Evolutionary conservation across 345 rosid genomes (phyloP), one percentile per base, ranked within the genome.

Genomic region (Heritiera littoralis): DNA sequence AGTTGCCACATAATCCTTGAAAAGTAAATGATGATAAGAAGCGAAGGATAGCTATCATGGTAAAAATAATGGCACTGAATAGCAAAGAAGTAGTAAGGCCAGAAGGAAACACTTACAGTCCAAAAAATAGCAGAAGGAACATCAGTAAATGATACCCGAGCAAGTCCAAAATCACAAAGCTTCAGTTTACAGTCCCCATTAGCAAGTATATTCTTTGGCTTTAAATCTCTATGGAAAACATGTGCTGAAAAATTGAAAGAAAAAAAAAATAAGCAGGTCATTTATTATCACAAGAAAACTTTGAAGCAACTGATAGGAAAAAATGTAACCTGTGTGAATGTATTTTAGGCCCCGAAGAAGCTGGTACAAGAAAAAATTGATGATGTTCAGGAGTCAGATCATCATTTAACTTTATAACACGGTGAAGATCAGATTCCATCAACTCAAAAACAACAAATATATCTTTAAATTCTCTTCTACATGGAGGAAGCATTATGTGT

Each of bases 401-500:
- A n/a, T 92, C 90, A 82, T 96, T 96, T 83, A 90, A 85, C 89
- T 90, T 92, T 52, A 96, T 89, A 35, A 96, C 99, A 77, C 88
- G 94, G 78, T 96, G 97, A 78, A 96, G 99, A 75, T 96, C 98
- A 17, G 99, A 92, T 82, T 96, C 99, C 98, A 94, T 96, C 92
- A 95, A 85, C 84, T 93, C 97, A 84, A 95, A 95, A 80, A 95
- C 97, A 0, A 96, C 97, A 88, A 90, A 95, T 8, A 96, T 86
- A 75, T 96, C 99, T 85, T 94, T 92, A 72, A 96, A 96, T 69
- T 96, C 99, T 81, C 95, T 89, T 74, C 90, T 89, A 35, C 97
- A 96, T 13, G 99, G 95, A 83, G 99, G 99, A 10, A 96, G 98
- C 99, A 96, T 94, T 30, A 96, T 92, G 46, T 96, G 99, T 38